These are phyloP conservation scores for Helianthus tuberosus DNA, from an alignment of 129 eudicot species.

Conservation along the genomic window DNA sequence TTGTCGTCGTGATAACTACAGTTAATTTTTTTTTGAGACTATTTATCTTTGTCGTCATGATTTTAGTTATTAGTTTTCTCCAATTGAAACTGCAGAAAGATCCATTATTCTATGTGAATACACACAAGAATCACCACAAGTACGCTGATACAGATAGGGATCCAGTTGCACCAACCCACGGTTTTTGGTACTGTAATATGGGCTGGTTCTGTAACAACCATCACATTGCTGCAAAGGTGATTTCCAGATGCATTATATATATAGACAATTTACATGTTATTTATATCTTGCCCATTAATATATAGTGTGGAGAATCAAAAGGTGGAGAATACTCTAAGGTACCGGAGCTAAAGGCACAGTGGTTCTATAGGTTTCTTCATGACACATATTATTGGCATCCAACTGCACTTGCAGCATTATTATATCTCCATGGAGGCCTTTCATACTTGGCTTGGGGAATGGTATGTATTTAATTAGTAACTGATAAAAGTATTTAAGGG, in stretches of 20 bases:
- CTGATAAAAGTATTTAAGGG: too few species aligned
- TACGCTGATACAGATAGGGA: constrained; percentile 14
- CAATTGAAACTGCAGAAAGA: background rate
- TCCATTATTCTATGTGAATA: background rate
- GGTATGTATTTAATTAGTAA: constrained; percentile 34
- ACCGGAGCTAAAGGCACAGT: constrained; percentile 63
- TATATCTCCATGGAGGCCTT: constrained; percentile 68
- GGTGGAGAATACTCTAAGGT: constrained; percentile 44
- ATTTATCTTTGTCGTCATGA: too few species aligned
- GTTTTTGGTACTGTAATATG: constrained; percentile 18
- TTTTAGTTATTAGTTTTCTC: background rate
- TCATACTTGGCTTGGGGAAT: constrained; percentile 78
- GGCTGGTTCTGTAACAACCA: constrained; percentile 5
- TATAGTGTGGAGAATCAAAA: constrained; percentile 45
- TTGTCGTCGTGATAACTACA: too few species aligned
- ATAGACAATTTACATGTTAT: too few species aligned
- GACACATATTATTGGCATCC: constrained; percentile 67
- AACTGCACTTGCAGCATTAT: constrained; percentile 50
- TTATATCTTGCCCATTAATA: background rate
- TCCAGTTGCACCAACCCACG: background rate
- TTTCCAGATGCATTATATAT: background rate
- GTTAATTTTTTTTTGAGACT: too few species aligned
- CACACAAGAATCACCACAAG: constrained; percentile 6
- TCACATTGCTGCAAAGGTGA: constrained; percentile 9
- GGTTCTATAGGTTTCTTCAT: constrained; percentile 58